Conservation (phyloP, 805 yeast genomes). For the Saccharomyces kudriavzevii region DNA sequence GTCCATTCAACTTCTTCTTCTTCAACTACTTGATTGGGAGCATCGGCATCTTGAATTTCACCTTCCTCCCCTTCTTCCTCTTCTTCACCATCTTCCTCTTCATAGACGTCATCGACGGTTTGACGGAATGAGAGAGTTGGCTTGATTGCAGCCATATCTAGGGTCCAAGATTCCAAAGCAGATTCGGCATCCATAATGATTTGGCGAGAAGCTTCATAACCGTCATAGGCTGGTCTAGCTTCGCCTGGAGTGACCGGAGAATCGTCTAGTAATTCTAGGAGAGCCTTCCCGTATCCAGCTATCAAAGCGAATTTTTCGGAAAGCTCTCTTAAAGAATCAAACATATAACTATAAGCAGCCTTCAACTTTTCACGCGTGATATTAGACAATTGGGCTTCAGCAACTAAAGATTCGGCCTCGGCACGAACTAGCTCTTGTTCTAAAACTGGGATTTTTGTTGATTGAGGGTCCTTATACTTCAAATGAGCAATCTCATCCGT, state of each 20-base stretch:
- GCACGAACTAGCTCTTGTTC: slow-evolving; percentile 99
- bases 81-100: slow-evolving; percentile 39
- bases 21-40: slow-evolving; percentile 4
- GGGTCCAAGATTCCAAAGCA: slow-evolving; percentile 93
- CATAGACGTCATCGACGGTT: slow-evolving; percentile 55
- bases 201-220: slow-evolving; percentile 96
- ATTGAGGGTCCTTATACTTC: slow-evolving; percentile 96
- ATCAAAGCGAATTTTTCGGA: slow-evolving; percentile 93
- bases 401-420: slow-evolving; percentile 97
- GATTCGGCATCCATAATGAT: slow-evolving; percentile 94
- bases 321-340: slow-evolving; percentile 89
- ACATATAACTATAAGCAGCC: slow-evolving; percentile 95
- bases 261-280: slow-evolving; percentile 91
- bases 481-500: slow-evolving; percentile 96
- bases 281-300: slow-evolving; percentile 98
- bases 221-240: slow-evolving; percentile 96
- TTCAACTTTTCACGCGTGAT: slow-evolving; percentile 96
- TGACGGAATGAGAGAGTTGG: slow-evolving; percentile 85
- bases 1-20: slow-evolving; percentile 5
- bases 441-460: slow-evolving; percentile 88
- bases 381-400: slow-evolving; percentile 97
- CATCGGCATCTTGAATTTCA: slow-evolving; percentile 14
- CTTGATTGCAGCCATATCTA: slow-evolving; percentile 90
- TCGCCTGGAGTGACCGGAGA: slow-evolving; percentile 98
- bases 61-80: slow-evolving; percentile 33